Evolutionary conservation across 2,329 filamentous ascomycete genomes (phyloP).

Genomic region (Apiospora aurea): DNA sequence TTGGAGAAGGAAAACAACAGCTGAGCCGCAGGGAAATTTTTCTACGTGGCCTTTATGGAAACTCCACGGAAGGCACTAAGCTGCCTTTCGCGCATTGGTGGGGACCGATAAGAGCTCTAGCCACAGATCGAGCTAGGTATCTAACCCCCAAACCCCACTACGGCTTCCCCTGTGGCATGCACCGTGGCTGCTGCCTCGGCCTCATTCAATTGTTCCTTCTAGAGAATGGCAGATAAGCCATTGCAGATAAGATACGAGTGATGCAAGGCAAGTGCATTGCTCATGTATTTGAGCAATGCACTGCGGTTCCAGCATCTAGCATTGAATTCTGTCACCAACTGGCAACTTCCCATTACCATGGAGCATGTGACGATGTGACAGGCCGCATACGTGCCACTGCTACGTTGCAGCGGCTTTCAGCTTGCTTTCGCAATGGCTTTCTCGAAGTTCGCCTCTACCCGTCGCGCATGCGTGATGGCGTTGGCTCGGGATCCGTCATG

Average conservation of each 20-base stretch:
- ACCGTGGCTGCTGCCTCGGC: not conserved
- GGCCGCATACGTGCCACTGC: not conserved
- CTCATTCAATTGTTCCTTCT: not conserved
- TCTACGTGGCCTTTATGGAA: conserved; percentile 20
- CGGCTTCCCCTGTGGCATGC: not conserved
- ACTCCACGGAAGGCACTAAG: conserved; percentile 1
- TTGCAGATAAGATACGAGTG: too few relatives aligned
- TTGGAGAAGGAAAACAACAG: conserved; percentile 1
- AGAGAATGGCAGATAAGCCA: not conserved
- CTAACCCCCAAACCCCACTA: conserved; percentile 1
- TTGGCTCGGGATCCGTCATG: not conserved
- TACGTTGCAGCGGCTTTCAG: not conserved
- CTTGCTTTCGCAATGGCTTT: not conserved
- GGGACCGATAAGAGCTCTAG: conserved; percentile 15
- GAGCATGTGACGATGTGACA: not conserved
- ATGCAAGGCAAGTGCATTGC: not conserved
- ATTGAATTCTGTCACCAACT: not conserved
- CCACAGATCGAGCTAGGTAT: conserved; percentile 3
- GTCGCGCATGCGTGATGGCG: not conserved
- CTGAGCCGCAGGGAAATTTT: not conserved
- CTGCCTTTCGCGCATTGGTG: not conserved
- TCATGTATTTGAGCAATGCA: too few relatives aligned
- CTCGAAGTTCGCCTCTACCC: not conserved
- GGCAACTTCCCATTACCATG: not conserved
- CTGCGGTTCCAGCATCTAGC: too few relatives aligned